Conservation (phyloP, 257 asterid species). For the Solanum rostratum region DNA sequence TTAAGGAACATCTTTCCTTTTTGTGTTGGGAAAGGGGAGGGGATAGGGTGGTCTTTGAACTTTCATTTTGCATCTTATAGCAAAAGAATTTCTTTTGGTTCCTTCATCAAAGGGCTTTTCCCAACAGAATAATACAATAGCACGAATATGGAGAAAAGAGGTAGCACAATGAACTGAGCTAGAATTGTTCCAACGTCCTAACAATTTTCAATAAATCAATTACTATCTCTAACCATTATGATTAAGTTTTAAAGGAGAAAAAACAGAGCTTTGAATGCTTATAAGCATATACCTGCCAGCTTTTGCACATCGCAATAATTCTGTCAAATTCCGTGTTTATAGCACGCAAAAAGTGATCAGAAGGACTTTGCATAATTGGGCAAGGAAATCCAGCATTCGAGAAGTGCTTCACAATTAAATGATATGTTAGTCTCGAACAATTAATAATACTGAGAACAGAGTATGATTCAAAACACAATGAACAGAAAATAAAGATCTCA, state of each 20-base stretch:
- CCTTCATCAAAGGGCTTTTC: neutral
- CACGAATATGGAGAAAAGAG: neutral
- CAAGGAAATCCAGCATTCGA: constrained; percentile 99
- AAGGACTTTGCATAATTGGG: constrained; percentile 99
- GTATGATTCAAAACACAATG: neutral
- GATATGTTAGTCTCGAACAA: neutral
- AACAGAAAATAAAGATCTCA: neutral
- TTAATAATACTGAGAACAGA: neutral
- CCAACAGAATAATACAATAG: neutral
- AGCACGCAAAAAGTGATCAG: constrained; percentile 97
- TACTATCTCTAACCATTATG: neutral
- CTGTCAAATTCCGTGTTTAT: constrained; percentile 95
- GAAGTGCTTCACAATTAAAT: constrained; percentile 58
- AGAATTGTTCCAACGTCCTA: neutral
- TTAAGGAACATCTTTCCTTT: neutral
- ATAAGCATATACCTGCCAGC: constrained; percentile 77
- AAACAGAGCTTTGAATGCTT: neutral
- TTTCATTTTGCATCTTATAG: neutral
- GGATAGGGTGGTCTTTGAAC: neutral
- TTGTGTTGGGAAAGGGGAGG: neutral
- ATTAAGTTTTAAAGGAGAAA: neutral
- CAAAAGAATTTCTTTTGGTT: neutral
- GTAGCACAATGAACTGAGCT: neutral
- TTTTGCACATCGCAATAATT: constrained; percentile 98
- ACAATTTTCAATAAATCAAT: neutral